Evolutionary conservation across 1,139 yeast genomes (phyloP).

Genomic region (Chernovozyma aurita): DNA sequence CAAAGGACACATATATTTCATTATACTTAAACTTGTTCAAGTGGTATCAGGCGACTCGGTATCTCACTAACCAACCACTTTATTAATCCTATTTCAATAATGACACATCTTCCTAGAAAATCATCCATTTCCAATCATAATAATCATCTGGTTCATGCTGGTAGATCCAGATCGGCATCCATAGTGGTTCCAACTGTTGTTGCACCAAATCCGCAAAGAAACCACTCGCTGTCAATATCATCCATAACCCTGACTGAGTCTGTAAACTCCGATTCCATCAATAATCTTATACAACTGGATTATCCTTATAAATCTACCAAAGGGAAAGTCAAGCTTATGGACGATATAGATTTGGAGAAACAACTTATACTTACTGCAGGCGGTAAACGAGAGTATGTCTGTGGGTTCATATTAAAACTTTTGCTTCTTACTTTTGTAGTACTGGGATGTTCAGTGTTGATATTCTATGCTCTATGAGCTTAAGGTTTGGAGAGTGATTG

Average conservation of each 20-base stretch:
- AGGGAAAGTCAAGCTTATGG: slow-evolving; percentile 18
- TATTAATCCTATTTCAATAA: too few relatives aligned
- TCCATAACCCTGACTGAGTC: slow-evolving; percentile 15
- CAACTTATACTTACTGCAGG: slow-evolving; percentile 38
- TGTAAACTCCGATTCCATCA: slow-evolving; percentile 4
- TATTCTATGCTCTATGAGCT: slow-evolving; percentile 34
- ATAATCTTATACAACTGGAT: slow-evolving; percentile 1
- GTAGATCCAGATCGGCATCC: slow-evolving; percentile 12
- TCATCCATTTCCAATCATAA: neutral
- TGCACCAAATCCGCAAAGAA: slow-evolving; percentile 11
- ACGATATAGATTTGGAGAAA: slow-evolving; percentile 33
- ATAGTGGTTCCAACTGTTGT: slow-evolving; percentile 7
- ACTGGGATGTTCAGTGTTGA: slow-evolving; percentile 31
- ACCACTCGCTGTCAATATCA: slow-evolving; percentile 16
- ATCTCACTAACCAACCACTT: too few relatives aligned
- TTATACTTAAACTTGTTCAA: too few relatives aligned
- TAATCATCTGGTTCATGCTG: neutral
- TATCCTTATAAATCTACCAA: slow-evolving; percentile 2
- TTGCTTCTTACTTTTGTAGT: slow-evolving; percentile 26
- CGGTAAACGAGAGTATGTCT: slow-evolving; percentile 32
- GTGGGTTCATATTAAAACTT: slow-evolving; percentile 29
- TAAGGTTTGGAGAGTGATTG: too few relatives aligned
- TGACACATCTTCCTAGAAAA: neutral
- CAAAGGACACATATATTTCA: too few relatives aligned
- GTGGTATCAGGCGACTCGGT: too few relatives aligned